Conservation (phyloP, 2,329 filamentous ascomycete species). For the Cladophialophora immunda region DNA sequence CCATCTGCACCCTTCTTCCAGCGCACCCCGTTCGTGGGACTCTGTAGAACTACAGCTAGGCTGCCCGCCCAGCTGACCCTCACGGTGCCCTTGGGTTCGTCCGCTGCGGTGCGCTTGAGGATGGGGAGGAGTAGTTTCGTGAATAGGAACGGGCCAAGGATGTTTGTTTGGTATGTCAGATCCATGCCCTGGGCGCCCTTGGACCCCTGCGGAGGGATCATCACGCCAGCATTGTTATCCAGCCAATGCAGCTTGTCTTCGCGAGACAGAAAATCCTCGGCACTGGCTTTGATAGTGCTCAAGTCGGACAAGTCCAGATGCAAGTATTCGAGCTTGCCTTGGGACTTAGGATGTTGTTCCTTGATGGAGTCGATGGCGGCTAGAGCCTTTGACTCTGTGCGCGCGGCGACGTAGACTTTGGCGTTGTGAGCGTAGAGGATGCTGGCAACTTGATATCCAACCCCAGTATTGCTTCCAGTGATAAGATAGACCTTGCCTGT, state of each 20-base stretch:
- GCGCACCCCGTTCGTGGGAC: slow-evolving; percentile 17
- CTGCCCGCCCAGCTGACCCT: slow-evolving; percentile 46
- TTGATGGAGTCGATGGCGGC: slow-evolving; percentile 53
- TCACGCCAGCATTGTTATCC: slow-evolving; percentile 49
- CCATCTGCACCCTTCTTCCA: slow-evolving; percentile 30
- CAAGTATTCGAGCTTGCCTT: slow-evolving; percentile 49
- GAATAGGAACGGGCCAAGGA: slow-evolving; percentile 50
- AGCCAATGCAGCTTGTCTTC: slow-evolving; percentile 45
- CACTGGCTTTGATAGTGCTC: slow-evolving; percentile 40
- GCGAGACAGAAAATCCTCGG: slow-evolving; percentile 38
- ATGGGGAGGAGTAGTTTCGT: slow-evolving; percentile 50
- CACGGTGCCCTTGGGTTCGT: slow-evolving; percentile 40
- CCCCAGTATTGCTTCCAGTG: slow-evolving; percentile 50
- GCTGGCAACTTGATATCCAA: slow-evolving; percentile 51
- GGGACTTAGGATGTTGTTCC: slow-evolving; percentile 40
- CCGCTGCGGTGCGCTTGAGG: slow-evolving; percentile 43
- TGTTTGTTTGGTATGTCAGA: slow-evolving; percentile 50
- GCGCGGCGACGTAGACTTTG: slow-evolving; percentile 56
- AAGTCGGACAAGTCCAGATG: slow-evolving; percentile 44
- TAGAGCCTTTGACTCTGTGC: slow-evolving; percentile 51
- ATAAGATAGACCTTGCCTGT: slow-evolving; percentile 46
- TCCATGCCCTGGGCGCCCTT: slow-evolving; percentile 50
- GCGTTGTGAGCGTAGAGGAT: slow-evolving; percentile 55
- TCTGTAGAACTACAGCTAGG: slow-evolving; percentile 22
- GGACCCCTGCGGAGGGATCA: slow-evolving; percentile 47